Base-by-base conservation (phyloP, 495 filamentous ascomycete species). In the Clohesyomyces aquaticus region DNA sequence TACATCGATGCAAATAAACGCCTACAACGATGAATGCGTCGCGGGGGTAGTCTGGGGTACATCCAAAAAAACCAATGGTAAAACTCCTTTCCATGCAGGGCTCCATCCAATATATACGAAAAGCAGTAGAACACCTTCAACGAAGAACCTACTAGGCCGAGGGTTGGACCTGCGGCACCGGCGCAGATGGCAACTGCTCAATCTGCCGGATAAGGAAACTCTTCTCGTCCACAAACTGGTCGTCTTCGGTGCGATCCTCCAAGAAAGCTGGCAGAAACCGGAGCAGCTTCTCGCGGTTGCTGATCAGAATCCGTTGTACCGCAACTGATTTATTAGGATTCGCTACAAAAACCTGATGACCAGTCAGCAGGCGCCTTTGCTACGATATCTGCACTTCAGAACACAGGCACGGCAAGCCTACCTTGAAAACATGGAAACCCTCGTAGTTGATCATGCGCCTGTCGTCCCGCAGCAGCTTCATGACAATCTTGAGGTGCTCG, bases 391-490 rank as follows among this genome's bases (percentile, higher is more conserved):
- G n/a, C n/a, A n/a, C n/a, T n/a, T n/a, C n/a, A n/a, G n/a, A n/a
- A n/a, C n/a, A n/a, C n/a, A n/a, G n/a, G n/a, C n/a, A n/a, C n/a
- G n/a, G n/a, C n/a, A n/a, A n/a, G n/a, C 77, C 66, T 78, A 88
- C 87, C 81, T 98, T 98, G 80, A 98, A 98, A 35, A 98, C 93
- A 75, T 99, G 95, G 75, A 99, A 99, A 23, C 91, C 93, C 76
- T 99, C 95, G 72, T 98, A 99, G 73, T 97, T 93, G 52, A 99
- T 94, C 91, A 98, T 99, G 74, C 94, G 92, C 68, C 93, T 85
- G 73, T 98, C 93, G 75, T 97, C 93, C 50, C 89, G 84, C 55
- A 99, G 78, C 54, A 98, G 79, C 73, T 96, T 97, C 95, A 99
- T 99, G 77, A 90, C 93, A 55, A 97, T 84, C 79, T 99, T 99